phyloP scores from a whole-genome alignment of 2,329 filamentous ascomycete genomes.

The Fusarium sterilihyphosum region DNA sequence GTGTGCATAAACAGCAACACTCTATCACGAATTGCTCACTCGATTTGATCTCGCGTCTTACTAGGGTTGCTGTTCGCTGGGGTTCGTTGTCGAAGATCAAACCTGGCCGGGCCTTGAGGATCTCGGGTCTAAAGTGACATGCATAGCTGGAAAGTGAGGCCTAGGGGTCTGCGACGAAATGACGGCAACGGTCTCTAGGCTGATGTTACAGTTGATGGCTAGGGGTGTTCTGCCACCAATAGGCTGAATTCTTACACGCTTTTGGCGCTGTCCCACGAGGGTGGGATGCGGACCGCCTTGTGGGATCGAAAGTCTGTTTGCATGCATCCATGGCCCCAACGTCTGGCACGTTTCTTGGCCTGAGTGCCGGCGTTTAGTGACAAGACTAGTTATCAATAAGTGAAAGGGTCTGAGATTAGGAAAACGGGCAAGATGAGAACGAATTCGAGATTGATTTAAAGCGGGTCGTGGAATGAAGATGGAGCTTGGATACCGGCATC shows the following conservation, averaged over 20 bases:
- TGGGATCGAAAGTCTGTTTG: constrained; percentile 27
- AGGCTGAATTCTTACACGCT: background rate
- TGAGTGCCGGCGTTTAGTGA: constrained; percentile 2
- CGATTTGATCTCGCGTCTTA: background rate
- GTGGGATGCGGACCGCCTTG: constrained; percentile 10
- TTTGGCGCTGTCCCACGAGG: constrained; percentile 1
- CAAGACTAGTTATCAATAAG: background rate
- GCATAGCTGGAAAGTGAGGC: constrained; percentile 18
- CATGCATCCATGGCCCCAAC: constrained; percentile 22
- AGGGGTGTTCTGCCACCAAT: constrained; percentile 8
- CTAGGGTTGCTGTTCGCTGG: background rate
- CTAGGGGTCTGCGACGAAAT: constrained; percentile 5
- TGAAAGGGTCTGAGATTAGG: constrained; percentile 2
- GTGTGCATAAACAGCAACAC: background rate
- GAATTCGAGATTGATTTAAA: background rate
- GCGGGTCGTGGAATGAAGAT: background rate
- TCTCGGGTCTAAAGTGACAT: constrained; percentile 24
- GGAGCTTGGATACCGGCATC: constrained; percentile 15
- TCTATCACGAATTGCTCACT: background rate
- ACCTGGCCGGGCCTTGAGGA: background rate
- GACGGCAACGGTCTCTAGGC: constrained; percentile 17
- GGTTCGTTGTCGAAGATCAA: background rate
- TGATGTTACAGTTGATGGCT: background rate
- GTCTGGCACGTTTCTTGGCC: constrained; percentile 5
- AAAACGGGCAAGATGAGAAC: background rate